These are phyloP conservation scores for Neofusicoccum parvum DNA, from an alignment of 2,329 filamentous ascomycete genomes.

Conservation along the genomic window DNA sequence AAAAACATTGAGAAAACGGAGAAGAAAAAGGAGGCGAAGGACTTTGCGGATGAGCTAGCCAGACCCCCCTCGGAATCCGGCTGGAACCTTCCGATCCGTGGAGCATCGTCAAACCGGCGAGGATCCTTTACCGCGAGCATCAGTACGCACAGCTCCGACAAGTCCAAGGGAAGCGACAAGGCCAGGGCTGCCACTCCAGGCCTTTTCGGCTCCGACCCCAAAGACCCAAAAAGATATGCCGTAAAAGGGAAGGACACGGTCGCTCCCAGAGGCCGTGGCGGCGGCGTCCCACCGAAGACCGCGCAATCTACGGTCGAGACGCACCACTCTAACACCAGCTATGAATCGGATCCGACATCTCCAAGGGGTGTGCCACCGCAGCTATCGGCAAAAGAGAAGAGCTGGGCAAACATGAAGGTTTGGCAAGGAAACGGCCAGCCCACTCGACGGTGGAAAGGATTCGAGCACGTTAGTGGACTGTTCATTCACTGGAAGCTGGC, in stretches of 20 bases:
- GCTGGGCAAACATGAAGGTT: conserved; percentile 40
- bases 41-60: conserved; percentile 29
- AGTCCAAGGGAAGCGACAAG: conserved; percentile 20
- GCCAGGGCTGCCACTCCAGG: conserved; percentile 1
- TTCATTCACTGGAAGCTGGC: background rate
- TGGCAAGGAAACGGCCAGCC: conserved; percentile 37
- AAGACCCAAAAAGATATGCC: conserved; percentile 30
- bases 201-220: conserved; percentile 28
- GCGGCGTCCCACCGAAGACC: conserved; percentile 38
- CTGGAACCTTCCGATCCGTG: conserved; percentile 12
- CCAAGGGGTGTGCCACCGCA: background rate
- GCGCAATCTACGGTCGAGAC: background rate
- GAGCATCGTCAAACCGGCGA: background rate
- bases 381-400: conserved; percentile 26
- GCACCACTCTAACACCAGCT: conserved; percentile 5
- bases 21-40: conserved; percentile 38
- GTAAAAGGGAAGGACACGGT: conserved; percentile 42
- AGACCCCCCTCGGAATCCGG: conserved; percentile 15
- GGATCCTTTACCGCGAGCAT: conserved; percentile 23
- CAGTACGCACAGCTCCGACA: conserved; percentile 30
- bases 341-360: conserved; percentile 5
- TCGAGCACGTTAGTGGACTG: conserved; percentile 34
- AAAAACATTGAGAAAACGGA: conserved; percentile 45
- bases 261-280: conserved; percentile 41
- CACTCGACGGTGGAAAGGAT: conserved; percentile 39